Base-by-base conservation (phyloP, 306 rosid species). In the Cyamopsis tetragonoloba region DNA sequence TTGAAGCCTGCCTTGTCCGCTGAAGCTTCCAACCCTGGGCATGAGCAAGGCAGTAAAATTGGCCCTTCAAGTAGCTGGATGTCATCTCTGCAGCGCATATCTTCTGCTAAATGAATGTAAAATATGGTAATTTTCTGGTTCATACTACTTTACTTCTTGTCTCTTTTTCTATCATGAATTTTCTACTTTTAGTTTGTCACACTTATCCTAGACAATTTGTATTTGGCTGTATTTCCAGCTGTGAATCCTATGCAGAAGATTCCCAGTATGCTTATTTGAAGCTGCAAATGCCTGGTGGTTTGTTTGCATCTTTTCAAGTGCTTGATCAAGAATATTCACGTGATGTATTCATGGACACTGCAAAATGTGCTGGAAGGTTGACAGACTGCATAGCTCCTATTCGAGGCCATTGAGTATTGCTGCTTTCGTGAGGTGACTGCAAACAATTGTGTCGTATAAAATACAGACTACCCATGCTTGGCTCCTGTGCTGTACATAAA, bases 41-140 rank as follows among this genome's bases (percentile, higher is more conserved):
- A 76, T 35, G 89, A 82, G 70, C 89, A 80, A 65, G 85, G 82
- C 32, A 82, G 78, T 69, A 84, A 76, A 85, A 62, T 84, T 68
- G 91, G 93, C 47, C 88, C 89, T 72, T 93, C 98, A 38, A 82
- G 91, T 73, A 88, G 96, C 85, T 89, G 96, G 96, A 89, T 87
- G 76, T 87, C 95, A 51, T 93, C 96, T 32, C 76, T 89, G 74
- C 97, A 86, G 65, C 85, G 81, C 75, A 84, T 80, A 15, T 76
- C 96, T 67, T 89, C 97, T 78, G 85, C 91, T 53, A 93, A 93
- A 80, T 93, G 81, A 89, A 72, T 86, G 83, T 72, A 72, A 50
- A 37, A 14, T 53, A 43, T 51, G 96, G 95, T 93, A 79, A 60
- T 72, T 53, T 76, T 67, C 67, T 23, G 68, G 31, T 43, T 49